Base-by-base conservation (phyloP, 352 stramenopile species). In the Nothophytophthora sp. region DNA sequence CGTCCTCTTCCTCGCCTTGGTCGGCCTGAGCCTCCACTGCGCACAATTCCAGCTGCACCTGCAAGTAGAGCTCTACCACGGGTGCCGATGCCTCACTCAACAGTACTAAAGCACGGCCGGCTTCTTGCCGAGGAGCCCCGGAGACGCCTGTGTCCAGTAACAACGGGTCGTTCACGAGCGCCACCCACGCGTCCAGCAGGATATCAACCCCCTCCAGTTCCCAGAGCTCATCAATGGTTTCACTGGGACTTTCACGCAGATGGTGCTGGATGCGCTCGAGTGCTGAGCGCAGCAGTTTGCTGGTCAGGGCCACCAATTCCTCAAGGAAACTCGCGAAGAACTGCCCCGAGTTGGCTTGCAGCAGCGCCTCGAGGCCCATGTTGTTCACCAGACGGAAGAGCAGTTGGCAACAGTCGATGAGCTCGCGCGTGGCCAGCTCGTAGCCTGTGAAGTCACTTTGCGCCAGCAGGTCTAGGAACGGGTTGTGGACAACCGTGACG, bases 381-480 rank as follows among this genome's bases (percentile, higher is more conserved):
- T 92, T 95, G 50, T 73, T 88, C 19, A 90, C 75, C 27, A 95
- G 58, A 1, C 85, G 78, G 48, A 87, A 90, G 22, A 90, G 60
- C 19, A 95, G 50, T 37, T 92, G 85, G 30, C 85, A 93, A 41
- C 88, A 83, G 38, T 95, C 85, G 24, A 95, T 92, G 60, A 93
- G 61, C 40, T 95, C 85, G 13, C 74, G 76, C 18, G 81, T 90
- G 19, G 82, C 81, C 13, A 92, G 70, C 40, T 90, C 82, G 28
- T 86, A 79, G 0, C 59, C 77, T 1, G 68, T 70, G n/a, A 80
- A 69, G 62, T 91, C 77, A 3, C 72, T 81, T 39, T 76, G 66
- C 1, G 77, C 48, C 22, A 92, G 51, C 25, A 92, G 65, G 18
- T 92, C 76, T n/a, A 95, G 59, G 44, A 93, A 91, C 45, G 78